Conservation (phyloP, 176 grass and related monocot species). For the Musa troglodytarum region DNA sequence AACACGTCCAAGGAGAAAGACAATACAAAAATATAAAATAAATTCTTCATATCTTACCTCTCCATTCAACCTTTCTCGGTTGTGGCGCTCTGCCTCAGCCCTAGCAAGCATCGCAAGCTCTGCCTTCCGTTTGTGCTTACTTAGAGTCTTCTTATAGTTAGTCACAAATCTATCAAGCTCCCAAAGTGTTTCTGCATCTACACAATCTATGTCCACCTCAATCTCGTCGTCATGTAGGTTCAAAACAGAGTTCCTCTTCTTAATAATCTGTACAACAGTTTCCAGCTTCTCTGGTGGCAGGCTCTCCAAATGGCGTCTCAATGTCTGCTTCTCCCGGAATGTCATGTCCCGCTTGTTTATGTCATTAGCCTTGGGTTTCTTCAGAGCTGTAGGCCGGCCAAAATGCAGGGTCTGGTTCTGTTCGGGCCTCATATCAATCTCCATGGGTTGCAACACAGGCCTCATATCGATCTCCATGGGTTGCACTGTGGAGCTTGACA, state of each 20-base stretch:
- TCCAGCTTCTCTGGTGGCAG: slow-evolving; percentile 63
- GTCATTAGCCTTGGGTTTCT: slow-evolving; percentile 96
- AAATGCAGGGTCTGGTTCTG: slow-evolving; percentile 12
- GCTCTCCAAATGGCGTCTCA: slow-evolving; percentile 13
- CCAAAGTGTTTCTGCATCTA: slow-evolving; percentile 97
- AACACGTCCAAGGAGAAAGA: background rate
- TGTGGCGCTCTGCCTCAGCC: slow-evolving; percentile 39
- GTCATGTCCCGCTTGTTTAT: slow-evolving; percentile 93
- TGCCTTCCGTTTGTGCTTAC: slow-evolving; percentile 91
- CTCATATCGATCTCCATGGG: slow-evolving; percentile 34
- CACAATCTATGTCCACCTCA: slow-evolving; percentile 97
- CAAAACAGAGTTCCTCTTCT: slow-evolving; percentile 73
- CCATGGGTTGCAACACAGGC: slow-evolving; percentile 15
- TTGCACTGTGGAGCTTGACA: slow-evolving; percentile 50
- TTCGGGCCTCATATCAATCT: slow-evolving; percentile 38
- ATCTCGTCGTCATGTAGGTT: slow-evolving; percentile 92
- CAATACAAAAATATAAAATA: background rate
- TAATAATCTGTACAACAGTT: slow-evolving; percentile 72
- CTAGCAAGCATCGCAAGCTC: slow-evolving; percentile 75
- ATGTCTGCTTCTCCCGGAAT: slow-evolving; percentile 32
- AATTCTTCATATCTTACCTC: slow-evolving; percentile 30
- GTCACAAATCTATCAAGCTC: slow-evolving; percentile 94
- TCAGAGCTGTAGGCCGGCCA: slow-evolving; percentile 47
- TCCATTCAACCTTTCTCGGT: slow-evolving; percentile 34
- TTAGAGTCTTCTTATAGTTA: slow-evolving; percentile 92